Percentiles rank a stretch among this genome's conserved stretches.
phyloP scores from a whole-genome alignment of 2,329 filamentous ascomycete genomes.

The Arthrinium puccinioides region DNA sequence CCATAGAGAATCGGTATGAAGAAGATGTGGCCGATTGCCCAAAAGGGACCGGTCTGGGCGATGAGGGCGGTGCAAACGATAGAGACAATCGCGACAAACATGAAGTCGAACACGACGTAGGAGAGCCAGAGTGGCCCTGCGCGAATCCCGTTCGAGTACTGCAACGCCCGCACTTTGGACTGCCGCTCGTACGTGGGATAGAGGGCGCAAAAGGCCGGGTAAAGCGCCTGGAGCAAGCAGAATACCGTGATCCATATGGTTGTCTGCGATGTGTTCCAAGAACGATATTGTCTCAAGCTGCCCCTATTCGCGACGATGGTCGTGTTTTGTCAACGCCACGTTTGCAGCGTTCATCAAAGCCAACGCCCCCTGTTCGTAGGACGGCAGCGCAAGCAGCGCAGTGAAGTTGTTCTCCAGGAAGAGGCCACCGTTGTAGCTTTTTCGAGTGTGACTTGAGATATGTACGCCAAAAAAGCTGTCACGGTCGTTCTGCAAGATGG shows the following conservation, averaged over 20 bases:
- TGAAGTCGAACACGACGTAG: slow-evolving; percentile 56
- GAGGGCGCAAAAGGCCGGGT: slow-evolving; percentile 58
- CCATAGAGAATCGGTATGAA: slow-evolving; percentile 58
- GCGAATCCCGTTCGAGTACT: slow-evolving; percentile 59
- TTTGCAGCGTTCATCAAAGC: slow-evolving; percentile 13
- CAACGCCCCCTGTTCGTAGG: neutral
- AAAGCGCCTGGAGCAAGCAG: slow-evolving; percentile 43
- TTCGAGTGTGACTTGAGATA: too few species aligned
- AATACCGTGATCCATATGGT: slow-evolving; percentile 17
- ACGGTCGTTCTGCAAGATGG: slow-evolving; percentile 8
- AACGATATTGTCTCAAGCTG: too few species aligned
- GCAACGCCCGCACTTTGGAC: slow-evolving; percentile 54
- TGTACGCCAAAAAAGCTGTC: slow-evolving; percentile 8
- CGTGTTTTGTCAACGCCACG: slow-evolving; percentile 10
- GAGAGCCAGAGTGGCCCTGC: slow-evolving; percentile 56
- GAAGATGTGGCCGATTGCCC: slow-evolving; percentile 53
- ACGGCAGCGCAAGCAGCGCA: too few species aligned
- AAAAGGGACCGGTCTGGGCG: slow-evolving; percentile 46
- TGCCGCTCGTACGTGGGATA: slow-evolving; percentile 58
- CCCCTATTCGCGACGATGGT: slow-evolving; percentile 4
- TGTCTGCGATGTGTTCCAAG: too few species aligned
- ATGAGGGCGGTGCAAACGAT: slow-evolving; percentile 45
- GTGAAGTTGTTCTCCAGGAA: slow-evolving; percentile 9
- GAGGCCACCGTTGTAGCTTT: slow-evolving; percentile 4
- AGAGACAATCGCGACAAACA: slow-evolving; percentile 41